Evolutionary conservation across 1,284 basidiomycete species (phyloP), one percentile per base, ranked within the genome.

Genomic region (Stygiomarasmius scandens): DNA sequence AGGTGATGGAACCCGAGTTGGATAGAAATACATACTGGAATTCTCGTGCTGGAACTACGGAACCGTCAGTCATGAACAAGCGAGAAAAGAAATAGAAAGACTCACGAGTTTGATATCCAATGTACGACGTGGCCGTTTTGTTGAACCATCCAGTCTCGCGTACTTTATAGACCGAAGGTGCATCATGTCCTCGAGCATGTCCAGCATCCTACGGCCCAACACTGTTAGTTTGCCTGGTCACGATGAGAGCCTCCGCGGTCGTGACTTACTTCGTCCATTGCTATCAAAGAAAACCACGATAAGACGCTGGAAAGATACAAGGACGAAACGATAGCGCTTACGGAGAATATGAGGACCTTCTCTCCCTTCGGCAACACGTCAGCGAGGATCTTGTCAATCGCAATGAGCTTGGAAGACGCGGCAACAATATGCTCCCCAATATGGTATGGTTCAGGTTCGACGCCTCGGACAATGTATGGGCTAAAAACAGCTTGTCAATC

Each of bases 141-240:
- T 82, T 0, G 62, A 82, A 9, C 89, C 93, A 66, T 95, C 93
- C 12, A 95, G 78, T 2, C 92, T 82, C 58, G 92, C 90, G 69
- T 87, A 90, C 20, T 85, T 78, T 67, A 93, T 93, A 9, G 75
- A 76, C 6, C 93, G 82, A 19, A 92, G 75, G 2, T 77, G 76
- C 81, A 94, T 85, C 72, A 92, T 93, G 67, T 95, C 93, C 58
- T 92, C 92, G 29, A 95, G 75, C 58, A 93, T 80, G 67, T 95
- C 91, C 16, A 95, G 80, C 81, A 95, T 89, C 51, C 92, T 87
- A 52, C 77, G 74, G 80, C 25, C 2, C 22, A 12, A 55, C 22
- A 22, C 58, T 27, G 5, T 12, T 19, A 16, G 8, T 19, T 25
- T 11, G n/a, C n/a, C 8, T 59, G 16, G 2, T 16, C 16, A 22